Percentiles rank a stretch among this genome's conserved stretches.
Evolutionary conservation across 345 rosid species (phyloP).

Genomic region (Alliaria petiolata): DNA sequence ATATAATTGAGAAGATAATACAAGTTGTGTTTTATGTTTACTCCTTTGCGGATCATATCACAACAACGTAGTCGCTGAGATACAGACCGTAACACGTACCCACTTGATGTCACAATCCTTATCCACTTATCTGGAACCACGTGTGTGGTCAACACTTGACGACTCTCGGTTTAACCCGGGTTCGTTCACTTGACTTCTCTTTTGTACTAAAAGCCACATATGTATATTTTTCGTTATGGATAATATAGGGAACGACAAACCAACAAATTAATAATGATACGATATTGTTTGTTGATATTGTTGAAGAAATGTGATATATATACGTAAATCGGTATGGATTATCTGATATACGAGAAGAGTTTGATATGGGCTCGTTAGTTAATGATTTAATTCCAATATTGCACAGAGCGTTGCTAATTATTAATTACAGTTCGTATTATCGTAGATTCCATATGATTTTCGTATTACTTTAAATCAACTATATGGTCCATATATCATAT

Average conservation of each 20-base stretch:
- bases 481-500: too few relatives aligned
- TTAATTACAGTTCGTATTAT: too few relatives aligned
- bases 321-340: too few relatives aligned
- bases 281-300: not conserved
- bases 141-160: conserved; percentile 29
- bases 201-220: conserved; percentile 7
- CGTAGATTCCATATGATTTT: too few relatives aligned
- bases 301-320: not conserved
- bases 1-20: not conserved
- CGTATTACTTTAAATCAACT: too few relatives aligned
- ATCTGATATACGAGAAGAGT: too few relatives aligned
- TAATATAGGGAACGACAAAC: not conserved
- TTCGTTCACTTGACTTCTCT: conserved; percentile 7
- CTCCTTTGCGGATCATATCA: not conserved
- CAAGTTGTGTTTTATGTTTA: not conserved
- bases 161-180: not conserved
- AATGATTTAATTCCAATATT: too few relatives aligned
- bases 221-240: not conserved
- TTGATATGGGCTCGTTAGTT: too few relatives aligned
- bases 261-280: not conserved
- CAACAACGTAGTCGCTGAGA: not conserved
- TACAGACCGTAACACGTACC: not conserved
- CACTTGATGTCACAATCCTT: conserved; percentile 16
- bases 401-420: too few relatives aligned
- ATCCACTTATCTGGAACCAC: conserved; percentile 24